These are phyloP conservation scores for Gynostemma pentaphyllum DNA, from an alignment of 306 rosid species.

Conservation along the genomic window DNA sequence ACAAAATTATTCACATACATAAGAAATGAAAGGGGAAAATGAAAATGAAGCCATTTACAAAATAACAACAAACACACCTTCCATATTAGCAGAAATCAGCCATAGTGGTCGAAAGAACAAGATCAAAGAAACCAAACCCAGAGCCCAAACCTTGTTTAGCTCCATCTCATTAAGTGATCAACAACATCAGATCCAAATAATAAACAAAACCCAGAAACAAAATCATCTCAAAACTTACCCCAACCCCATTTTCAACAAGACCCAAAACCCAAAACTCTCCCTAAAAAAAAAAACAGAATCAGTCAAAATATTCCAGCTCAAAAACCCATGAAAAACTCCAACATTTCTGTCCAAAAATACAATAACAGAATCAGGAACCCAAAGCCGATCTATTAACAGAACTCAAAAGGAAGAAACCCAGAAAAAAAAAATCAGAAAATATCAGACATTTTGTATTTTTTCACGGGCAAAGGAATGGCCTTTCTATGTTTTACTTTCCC, in stretches of 20 bases:
- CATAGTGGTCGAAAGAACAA: conserved; percentile 54
- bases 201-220: conserved; percentile 23
- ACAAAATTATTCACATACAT: not conserved
- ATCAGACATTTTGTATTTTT: not conserved
- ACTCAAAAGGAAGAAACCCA: conserved; percentile 17
- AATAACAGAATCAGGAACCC: conserved; percentile 18
- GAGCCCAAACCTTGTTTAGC: conserved; percentile 33
- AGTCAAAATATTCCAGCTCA: not conserved
- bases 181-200: conserved; percentile 78
- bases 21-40: not conserved
- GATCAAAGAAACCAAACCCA: conserved; percentile 37
- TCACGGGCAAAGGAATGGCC: conserved; percentile 12
- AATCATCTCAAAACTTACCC: conserved; percentile 33
- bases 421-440: conserved; percentile 23
- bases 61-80: conserved; percentile 36
- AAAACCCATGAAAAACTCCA: conserved; percentile 35
- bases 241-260: conserved; percentile 5
- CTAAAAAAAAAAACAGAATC: conserved; percentile 9
- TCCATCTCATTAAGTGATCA: conserved; percentile 52
- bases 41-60: conserved; percentile 3
- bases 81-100: conserved; percentile 85
- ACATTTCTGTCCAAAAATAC: conserved; percentile 24
- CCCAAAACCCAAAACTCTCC: conserved; percentile 4
- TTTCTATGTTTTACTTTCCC: conserved; percentile 16
- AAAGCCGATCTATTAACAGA: conserved; percentile 51